Evolutionary conservation across 139 green algal species (phyloP), one percentile per base, ranked within the genome.

Genomic region (Chara braunii): DNA sequence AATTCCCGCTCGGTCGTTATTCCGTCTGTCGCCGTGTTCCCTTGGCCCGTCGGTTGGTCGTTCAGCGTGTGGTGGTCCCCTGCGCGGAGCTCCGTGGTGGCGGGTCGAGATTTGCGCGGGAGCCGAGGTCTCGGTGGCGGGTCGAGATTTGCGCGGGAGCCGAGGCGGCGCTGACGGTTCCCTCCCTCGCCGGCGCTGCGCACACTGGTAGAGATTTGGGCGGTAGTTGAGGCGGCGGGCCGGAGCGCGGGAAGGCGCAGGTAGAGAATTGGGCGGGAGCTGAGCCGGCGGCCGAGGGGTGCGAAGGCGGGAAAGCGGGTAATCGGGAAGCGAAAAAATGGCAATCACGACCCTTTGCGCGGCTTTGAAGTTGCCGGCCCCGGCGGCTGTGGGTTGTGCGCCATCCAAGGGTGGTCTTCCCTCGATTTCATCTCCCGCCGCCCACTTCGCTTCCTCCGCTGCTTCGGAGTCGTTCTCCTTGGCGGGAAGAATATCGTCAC

Each of bases 201-300:
- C n/a, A 26, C 40, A 26, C 18, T n/a, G 18, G 40, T n/a, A n/a
- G 40, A n/a, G n/a, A 18, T n/a, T 18, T n/a, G 40, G 18, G 40
- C 18, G 40, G 40, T 18, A n/a, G 40, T 18, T 18, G 40, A n/a
- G 50, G 50, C 40, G 50, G 50, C 22, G 18, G 50, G 18, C 22
- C 22, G 50, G 50, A 58, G 50, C 22, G 18, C 12, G 14, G 12
- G 12, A 24, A 18, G 53, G 29, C 36, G 36, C 28, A 35, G 24
- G 29, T 32, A 35, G 53, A 31, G 35, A 23, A 52, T 29, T 29
- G 53, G 24, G 36, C 8, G 53, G 23, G 35, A 23, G n/a, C 40
- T n/a, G 50, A 59, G 24, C 23, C 6, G 29, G 53, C 8, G 50
- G n/a, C 50, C 50, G 50, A 34, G 12, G 12, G 50, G 53, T 62